Evolutionary conservation across 148 eudicot genomes (phyloP), one percentile per base, ranked within the genome.

Genomic region (Camellia japonica): DNA sequence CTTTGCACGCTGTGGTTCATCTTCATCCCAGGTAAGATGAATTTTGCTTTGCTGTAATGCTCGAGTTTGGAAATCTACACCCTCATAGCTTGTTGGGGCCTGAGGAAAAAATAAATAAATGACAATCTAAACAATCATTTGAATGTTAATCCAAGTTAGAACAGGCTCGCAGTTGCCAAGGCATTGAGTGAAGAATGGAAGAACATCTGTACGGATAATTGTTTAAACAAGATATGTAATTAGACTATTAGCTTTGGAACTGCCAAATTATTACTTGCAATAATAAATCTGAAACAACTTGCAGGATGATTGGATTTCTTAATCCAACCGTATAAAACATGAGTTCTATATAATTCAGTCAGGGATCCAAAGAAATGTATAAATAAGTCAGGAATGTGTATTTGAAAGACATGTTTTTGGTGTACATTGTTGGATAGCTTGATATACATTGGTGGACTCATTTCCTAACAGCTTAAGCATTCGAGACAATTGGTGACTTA

Each of bases 11-110:
- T 92, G 94, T 56, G 98, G 99, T 77, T 94, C 99, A 86, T 94
- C 97, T 44, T 94, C 97, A 86, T 96, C 99, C 99, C 99, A 94
- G 16, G 97, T 91, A 75, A 91, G 91, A 20, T 76, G 70, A 73
- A 91, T 80, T 68, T 93, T 90, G 84, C 93, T 93, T 44, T 88
- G 95, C 84, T 94, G 99, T 86, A 96, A 79, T 72, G 97, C 98
- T 61, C 89, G 87, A 44, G 98, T 96, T 1, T 90, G 88, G 80
- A 94, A 93, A 86, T 96, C 92, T 73, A 90, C 68, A 74, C 94
- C 97, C 85, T 96, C 95, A 42, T 93, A 96, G 62, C 77, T 83
- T 60, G 90, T 72, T 68, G 98, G 98, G 43, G 86, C 90, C 98
- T 96, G 80, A 60, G 75, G 11, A 15, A 83, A 78, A 12, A 49